Percentiles rank a stretch among this genome's conserved stretches.
Conservation (phyloP, 768 basidiomycete genomes). For the Strobilomyces echinocephalus region DNA sequence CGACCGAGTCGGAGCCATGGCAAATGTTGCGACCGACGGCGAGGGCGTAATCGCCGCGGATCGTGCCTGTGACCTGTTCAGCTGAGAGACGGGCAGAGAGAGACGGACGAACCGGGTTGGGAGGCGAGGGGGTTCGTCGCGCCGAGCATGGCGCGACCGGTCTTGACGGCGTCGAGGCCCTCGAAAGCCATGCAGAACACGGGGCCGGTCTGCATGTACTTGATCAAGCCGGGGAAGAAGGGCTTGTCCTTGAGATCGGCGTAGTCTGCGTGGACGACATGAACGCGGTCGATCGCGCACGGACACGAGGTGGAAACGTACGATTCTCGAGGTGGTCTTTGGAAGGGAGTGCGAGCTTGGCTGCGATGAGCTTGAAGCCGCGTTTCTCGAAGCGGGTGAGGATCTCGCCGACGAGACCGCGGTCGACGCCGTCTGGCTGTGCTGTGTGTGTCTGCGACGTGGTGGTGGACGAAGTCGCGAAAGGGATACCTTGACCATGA, state of each 20-base stretch:
- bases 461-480: neutral
- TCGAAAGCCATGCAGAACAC: constrained; percentile 96
- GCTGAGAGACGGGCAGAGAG: neutral
- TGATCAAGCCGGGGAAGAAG: constrained; percentile 96
- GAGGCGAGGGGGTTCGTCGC: constrained; percentile 95
- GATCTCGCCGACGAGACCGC: constrained; percentile 92
- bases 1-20: constrained; percentile 87
- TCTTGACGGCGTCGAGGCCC: constrained; percentile 91
- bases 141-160: constrained; percentile 93
- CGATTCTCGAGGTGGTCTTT: constrained; percentile 88
- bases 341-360: constrained; percentile 83
- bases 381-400: constrained; percentile 95
- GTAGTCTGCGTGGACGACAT: constrained; percentile 60
- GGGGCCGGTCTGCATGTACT: constrained; percentile 94
- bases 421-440: constrained; percentile 98
- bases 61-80: constrained; percentile 56
- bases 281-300: neutral
- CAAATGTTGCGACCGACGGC: constrained; percentile 94
- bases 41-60: constrained; percentile 93
- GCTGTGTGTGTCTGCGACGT: neutral
- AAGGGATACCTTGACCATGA: constrained; percentile 89
- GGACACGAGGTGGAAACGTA: constrained; percentile 23
- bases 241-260: constrained; percentile 88
- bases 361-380: constrained; percentile 94
- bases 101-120: constrained; percentile 57